Base-by-base conservation (phyloP, 768 basidiomycete genomes). In the Pulveroboletus sp. region DNA sequence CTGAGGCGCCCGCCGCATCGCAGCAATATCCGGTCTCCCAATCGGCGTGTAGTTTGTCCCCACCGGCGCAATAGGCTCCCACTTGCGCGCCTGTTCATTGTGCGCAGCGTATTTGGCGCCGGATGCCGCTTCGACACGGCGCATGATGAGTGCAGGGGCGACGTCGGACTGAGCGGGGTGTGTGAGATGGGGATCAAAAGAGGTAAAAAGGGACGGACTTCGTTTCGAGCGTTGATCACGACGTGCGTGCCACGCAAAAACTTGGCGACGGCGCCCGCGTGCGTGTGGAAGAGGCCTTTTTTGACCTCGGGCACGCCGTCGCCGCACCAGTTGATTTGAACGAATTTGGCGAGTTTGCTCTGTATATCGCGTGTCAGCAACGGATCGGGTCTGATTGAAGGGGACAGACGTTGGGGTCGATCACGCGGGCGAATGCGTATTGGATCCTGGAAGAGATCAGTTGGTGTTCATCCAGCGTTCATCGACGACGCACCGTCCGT, bases 291-390 rank as follows among this genome's bases (percentile, higher is more conserved):
- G 20, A 97, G 75, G 8, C 95, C 95, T 66, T 98, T 98, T 69
- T 90, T 87, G 17, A 76, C 75, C 65, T 85, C 91, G 12, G 95
- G 95, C 1, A 98, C 95, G 49, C 95, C 95, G 61, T 95, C 94
- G 37, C 95, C 95, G 58, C 92, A 93, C 94, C 95, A 97, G 60
- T 93, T 91, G 68, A 98, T 87, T 62, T 95, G 90, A 14, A 97
- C 92, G 53, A 94, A 91, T 72, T 97, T 97, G 38, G 85, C 76
- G 2, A 98, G 77, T 52, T 85, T 75, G 61, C 80, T 90, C 88
- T 95, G 58, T 23, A 38, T 6, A 40, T 14, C 48, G 7, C 7
- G 37, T 17, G 16, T 50, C 21, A 47, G 40, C 5, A 5, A n/a
- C 17, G 16, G 10, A 40, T 2, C 39, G 39, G 21, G 6, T 21